Evolutionary conservation across 345 rosid genomes (phyloP).

Genomic region (Melastoma malabathricum): DNA sequence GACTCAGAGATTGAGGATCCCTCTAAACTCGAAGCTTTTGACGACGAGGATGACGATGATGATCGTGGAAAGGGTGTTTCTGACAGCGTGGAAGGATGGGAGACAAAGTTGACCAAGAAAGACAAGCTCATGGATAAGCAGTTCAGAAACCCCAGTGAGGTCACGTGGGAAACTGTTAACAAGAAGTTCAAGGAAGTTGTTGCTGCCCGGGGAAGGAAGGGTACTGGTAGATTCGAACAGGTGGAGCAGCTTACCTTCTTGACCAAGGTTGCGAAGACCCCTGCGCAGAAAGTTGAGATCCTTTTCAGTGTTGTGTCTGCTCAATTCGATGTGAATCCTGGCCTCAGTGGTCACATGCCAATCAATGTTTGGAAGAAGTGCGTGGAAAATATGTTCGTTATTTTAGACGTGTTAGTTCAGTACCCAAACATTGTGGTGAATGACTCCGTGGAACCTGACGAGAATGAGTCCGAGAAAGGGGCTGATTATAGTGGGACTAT

Average conservation of each 20-base stretch:
- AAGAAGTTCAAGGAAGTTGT: slow-evolving; percentile 84
- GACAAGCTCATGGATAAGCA: slow-evolving; percentile 69
- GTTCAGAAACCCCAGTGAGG: slow-evolving; percentile 64
- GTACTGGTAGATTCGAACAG: slow-evolving; percentile 86
- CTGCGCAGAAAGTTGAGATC: slow-evolving; percentile 93
- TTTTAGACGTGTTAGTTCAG: slow-evolving; percentile 76
- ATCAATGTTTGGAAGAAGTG: slow-evolving; percentile 89
- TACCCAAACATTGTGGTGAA: slow-evolving; percentile 60
- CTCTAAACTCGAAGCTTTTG: slow-evolving; percentile 28
- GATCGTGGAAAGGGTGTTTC: slow-evolving; percentile 10
- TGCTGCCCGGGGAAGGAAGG: slow-evolving; percentile 91
- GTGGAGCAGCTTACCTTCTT: slow-evolving; percentile 90
- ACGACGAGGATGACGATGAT: slow-evolving; percentile 23
- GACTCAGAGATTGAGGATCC: slow-evolving; percentile 43
- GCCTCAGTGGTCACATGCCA: slow-evolving; percentile 93
- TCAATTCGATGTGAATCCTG: slow-evolving; percentile 92
- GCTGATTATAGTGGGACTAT: slow-evolving; percentile 45
- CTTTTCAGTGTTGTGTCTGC: slow-evolving; percentile 88
- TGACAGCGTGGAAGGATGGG: slow-evolving; percentile 40
- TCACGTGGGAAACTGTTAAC: slow-evolving; percentile 88
- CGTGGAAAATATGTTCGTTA: slow-evolving; percentile 56
- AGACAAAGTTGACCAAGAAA: slow-evolving; percentile 57
- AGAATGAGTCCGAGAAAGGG: slow-evolving; percentile 75
- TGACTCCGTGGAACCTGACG: slow-evolving; percentile 71
- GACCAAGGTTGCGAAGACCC: slow-evolving; percentile 93